Base-by-base conservation (phyloP, 176 grass and related monocot species). In the Rhynchospora pubera region DNA sequence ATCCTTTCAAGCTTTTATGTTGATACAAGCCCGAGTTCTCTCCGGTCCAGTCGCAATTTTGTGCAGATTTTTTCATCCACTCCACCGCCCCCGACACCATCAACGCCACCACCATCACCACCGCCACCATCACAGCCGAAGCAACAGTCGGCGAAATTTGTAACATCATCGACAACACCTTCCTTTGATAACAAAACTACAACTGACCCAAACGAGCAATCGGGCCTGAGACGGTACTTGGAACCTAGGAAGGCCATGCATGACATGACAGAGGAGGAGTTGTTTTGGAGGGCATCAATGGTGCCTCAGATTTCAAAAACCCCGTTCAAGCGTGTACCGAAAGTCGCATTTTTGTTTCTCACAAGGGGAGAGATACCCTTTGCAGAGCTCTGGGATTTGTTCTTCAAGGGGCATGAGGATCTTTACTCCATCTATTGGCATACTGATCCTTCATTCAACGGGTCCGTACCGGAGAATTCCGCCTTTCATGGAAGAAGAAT, bases 291-390 rank as follows among this genome's bases (percentile, higher is more conserved):
- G 57, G 95, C 95, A 7, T 71, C 94, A 11, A 57, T 89, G 83
- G 88, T 83, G 74, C 81, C 92, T 11, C 53, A 67, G 74, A 71
- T 72, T 77, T 1, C 7, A 55, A 56, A 13, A 50, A 18, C 2
- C 0, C 83, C 78, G 4, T 80, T 48, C 9, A 10, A 26, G 6
- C 55, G 24, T 0, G 12, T n/a, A 16, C 78, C 77, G 7, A 97
- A 90, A 82, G 92, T 94, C 51, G 95, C 95, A 18, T 98, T 98
- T 84, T 77, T 98, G 72, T 98, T 98, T 81, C 87, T 98, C 12
- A 69, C 85, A 53, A 87, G 76, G 43, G 87, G 87, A 81, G 87
- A 89, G 57, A 79, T 98, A 24, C 89, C 88, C 7, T 92, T 98
- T 64, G 87, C 87, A 63, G 90, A 90, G 70, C 66, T 98, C 58